Base-by-base conservation (phyloP, 2,329 filamentous ascomycete genomes). In the Cladosporium phlei region DNA sequence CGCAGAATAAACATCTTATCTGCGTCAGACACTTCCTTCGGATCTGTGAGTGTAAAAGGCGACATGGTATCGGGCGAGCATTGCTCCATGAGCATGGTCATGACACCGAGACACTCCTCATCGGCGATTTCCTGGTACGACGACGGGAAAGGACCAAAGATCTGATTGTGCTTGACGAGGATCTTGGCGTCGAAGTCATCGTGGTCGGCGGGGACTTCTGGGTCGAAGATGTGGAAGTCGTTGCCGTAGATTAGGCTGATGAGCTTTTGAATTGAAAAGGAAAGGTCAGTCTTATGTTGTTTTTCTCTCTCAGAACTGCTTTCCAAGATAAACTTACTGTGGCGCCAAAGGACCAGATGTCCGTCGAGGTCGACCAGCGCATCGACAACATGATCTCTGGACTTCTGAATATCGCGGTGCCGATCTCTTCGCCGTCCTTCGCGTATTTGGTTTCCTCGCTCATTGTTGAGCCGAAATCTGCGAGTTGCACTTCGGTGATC, bases 291-390 rank as follows among this genome's bases (percentile, higher is more conserved):
- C 29, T 14, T n/a, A n/a, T n/a, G 12, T 12, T 12, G n/a, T n/a
- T n/a, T n/a, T n/a, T n/a, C n/a, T n/a, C n/a, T n/a, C n/a, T n/a
- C n/a, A 12, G 8, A 16, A 24, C 28, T 24, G 14, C 17, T n/a
- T 19, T 20, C 24, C 4, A 20, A 32, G 19, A n/a, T n/a, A 9
- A 3, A 59, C 61, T 32, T 55, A 66, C 64, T 46, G 59, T 61
- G 28, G 62, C 50, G 27, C 67, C 63, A 48, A 67, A 67, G 21
- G 64, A 68, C 64, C 63, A 70, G 47, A 70, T 66, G 47, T 69
- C 65, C 25, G 62, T 60, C 11, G 66, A 54, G 17, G 59, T 62
- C 30, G 60, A 64, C 64, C 65, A 69, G 19, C 49, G 53, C 29
- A 64, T 49, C 42, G 59, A 38, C 22, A 66, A 40, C 45, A 58